Conservation (phyloP, 331 rosid genomes). For the Malus hybrid region DNA sequence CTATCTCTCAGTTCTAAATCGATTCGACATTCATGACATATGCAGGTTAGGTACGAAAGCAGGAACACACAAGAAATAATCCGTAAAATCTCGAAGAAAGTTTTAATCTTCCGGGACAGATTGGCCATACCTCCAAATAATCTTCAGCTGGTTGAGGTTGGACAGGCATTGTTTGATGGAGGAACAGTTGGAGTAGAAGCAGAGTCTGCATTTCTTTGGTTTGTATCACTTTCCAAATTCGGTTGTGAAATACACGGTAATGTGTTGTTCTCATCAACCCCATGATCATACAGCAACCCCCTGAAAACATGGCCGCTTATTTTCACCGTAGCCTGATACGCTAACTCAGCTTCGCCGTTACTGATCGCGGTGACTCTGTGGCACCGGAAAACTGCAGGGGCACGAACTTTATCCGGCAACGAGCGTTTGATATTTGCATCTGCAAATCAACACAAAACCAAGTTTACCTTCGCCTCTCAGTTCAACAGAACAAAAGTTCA, state of each 20-base stretch:
- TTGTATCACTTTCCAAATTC: constrained; percentile 38
- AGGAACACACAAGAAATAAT: no score
- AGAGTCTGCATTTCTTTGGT: constrained; percentile 41
- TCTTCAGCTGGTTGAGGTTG: constrained; percentile 43
- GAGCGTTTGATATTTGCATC: constrained; percentile 48
- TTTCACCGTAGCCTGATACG: constrained; percentile 63
- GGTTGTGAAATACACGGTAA: constrained; percentile 49
- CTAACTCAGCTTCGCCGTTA: constrained; percentile 59
- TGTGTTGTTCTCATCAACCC: constrained; percentile 39
- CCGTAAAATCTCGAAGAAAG: background rate
- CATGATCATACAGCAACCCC: constrained; percentile 85
- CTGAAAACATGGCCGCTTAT: constrained; percentile 76
- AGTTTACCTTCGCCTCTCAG: background rate
- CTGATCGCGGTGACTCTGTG: constrained; percentile 71
- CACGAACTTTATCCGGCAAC: constrained; percentile 58
- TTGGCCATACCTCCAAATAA: constrained; percentile 23
- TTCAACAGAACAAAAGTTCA: background rate
- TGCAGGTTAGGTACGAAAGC: background rate
- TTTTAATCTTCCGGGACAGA: background rate
- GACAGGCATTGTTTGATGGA: constrained; percentile 24
- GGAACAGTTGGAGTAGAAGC: constrained; percentile 39
- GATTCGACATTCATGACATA: background rate
- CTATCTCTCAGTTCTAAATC: background rate
- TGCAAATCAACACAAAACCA: constrained; percentile 18
- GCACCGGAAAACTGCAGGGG: constrained; percentile 64